Evolutionary conservation across 208 protist genomes (phyloP).

Genomic region (Crithidia expoeki): DNA sequence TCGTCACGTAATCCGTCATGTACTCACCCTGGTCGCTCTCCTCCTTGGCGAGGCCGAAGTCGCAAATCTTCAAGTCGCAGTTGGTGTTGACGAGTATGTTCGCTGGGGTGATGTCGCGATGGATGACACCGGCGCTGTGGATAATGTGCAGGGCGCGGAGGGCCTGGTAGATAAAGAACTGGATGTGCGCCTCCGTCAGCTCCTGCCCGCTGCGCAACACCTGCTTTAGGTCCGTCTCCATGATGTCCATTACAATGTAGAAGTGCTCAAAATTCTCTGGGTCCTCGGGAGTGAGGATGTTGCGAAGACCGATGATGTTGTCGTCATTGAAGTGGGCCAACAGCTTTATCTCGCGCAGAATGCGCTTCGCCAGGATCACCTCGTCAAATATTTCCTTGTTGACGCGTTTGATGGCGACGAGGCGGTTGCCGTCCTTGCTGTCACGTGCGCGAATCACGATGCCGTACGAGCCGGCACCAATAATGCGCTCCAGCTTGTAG

Average conservation of each 20-base stretch:
- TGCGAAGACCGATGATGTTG: constrained; percentile 90
- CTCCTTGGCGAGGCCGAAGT: constrained; percentile 94
- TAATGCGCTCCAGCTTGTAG: constrained; percentile 90
- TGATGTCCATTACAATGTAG: constrained; percentile 96
- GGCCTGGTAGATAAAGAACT: constrained; percentile 97
- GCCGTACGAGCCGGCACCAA: constrained; percentile 92
- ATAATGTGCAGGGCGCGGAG: constrained; percentile 94
- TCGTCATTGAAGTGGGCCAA: constrained; percentile 90
- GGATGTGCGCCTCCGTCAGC: constrained; percentile 92
- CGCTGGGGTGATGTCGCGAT: constrained; percentile 96
- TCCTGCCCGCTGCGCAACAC: constrained; percentile 92
- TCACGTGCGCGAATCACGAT: constrained; percentile 89
- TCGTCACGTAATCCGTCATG: constrained; percentile 96
- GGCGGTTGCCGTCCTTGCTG: constrained; percentile 59
- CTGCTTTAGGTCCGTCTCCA: constrained; percentile 96
- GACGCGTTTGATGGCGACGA: constrained; percentile 95
- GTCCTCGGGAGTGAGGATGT: constrained; percentile 82
- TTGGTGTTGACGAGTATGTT: constrained; percentile 97
- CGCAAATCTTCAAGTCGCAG: constrained; percentile 97
- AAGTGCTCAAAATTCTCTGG: constrained; percentile 85
- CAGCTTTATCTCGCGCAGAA: constrained; percentile 96
- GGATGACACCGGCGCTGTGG: constrained; percentile 94
- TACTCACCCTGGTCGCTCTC: constrained; percentile 86
- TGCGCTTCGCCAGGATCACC: constrained; percentile 91
- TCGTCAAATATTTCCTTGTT: constrained; percentile 96